Percentiles rank a stretch among this genome's conserved stretches.
Evolutionary conservation across 2,329 filamentous ascomycete species (phyloP).

Genomic region (Phyllosticta citriasiana): DNA sequence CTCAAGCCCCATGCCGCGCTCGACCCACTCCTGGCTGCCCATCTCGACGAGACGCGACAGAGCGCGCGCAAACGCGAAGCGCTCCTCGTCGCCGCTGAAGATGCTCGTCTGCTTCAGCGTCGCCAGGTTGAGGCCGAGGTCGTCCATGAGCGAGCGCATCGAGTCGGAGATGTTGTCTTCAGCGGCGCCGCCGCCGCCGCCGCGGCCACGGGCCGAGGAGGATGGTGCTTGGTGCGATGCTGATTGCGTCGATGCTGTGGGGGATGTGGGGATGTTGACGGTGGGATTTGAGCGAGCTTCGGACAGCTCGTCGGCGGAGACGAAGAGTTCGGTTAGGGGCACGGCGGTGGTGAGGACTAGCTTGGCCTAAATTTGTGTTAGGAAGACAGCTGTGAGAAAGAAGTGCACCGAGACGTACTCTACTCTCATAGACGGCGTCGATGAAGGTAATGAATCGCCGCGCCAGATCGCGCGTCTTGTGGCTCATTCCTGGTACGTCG

Average conservation of each 20-base stretch:
- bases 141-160: slow-evolving; percentile 77
- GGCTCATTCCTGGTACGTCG: slow-evolving; percentile 84
- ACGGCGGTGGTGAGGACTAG: slow-evolving; percentile 85
- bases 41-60: slow-evolving; percentile 80
- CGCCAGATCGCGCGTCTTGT: slow-evolving; percentile 75
- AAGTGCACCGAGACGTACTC: slow-evolving; percentile 30
- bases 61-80: slow-evolving; percentile 89
- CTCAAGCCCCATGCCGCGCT: slow-evolving; percentile 60
- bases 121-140: slow-evolving; percentile 73
- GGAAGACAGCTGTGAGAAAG: background rate
- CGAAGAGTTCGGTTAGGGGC: slow-evolving; percentile 48
- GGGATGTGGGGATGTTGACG: background rate
- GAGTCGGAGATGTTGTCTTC: slow-evolving; percentile 51
- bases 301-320: slow-evolving; percentile 27
- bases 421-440: slow-evolving; percentile 82
- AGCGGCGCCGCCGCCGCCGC: slow-evolving; percentile 25
- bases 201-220: background rate
- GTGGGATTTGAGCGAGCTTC: slow-evolving; percentile 33
- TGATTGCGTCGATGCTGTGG: slow-evolving; percentile 24
- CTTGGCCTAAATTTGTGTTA: slow-evolving; percentile 58
- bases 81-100: slow-evolving; percentile 90
- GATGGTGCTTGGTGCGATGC: background rate
- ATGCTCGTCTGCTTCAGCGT: slow-evolving; percentile 77
- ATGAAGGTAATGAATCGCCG: slow-evolving; percentile 95
- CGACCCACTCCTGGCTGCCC: slow-evolving; percentile 91